Evolutionary conservation across 352 stramenopile genomes (phyloP).

Genomic region (Thalassiosira hispida): DNA sequence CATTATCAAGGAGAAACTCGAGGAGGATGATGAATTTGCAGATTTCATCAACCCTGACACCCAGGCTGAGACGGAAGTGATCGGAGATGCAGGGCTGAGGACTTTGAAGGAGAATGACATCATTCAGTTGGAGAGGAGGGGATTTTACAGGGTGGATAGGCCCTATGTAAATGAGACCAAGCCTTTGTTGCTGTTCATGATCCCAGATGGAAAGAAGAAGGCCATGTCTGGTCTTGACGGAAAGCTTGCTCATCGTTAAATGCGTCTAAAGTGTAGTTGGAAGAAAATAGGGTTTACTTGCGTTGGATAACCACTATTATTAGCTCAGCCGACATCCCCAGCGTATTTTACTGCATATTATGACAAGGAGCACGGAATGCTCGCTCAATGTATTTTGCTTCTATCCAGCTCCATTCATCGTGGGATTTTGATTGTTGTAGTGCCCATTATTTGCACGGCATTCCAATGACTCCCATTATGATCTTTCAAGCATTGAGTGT

Average conservation of each 20-base stretch:
- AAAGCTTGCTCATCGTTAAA: slow-evolving; percentile 80
- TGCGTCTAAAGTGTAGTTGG: background rate
- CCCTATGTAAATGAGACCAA: slow-evolving; percentile 73
- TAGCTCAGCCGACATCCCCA: background rate
- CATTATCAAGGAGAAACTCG: slow-evolving; percentile 97
- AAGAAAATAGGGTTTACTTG: background rate
- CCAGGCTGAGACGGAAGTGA: slow-evolving; percentile 90
- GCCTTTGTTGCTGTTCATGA: slow-evolving; percentile 97
- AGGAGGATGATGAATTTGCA: slow-evolving; percentile 97
- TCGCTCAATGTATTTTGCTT: too few species aligned
- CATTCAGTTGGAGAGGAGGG: slow-evolving; percentile 97
- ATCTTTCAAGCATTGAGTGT: slow-evolving; percentile 50
- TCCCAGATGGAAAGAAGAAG: slow-evolving; percentile 97
- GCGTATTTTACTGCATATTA: too few species aligned
- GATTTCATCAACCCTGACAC: slow-evolving; percentile 96
- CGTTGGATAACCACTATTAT: background rate
- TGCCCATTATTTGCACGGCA: too few species aligned
- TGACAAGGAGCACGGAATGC: too few species aligned
- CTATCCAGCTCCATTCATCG: too few species aligned
- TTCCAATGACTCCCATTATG: background rate
- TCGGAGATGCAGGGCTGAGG: slow-evolving; percentile 95
- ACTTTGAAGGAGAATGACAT: slow-evolving; percentile 94
- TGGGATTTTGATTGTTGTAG: background rate
- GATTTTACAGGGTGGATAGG: slow-evolving; percentile 92
- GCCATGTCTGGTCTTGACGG: slow-evolving; percentile 78